phyloP scores from a whole-genome alignment of 345 rosid genomes.

The Lepidium africanum region DNA sequence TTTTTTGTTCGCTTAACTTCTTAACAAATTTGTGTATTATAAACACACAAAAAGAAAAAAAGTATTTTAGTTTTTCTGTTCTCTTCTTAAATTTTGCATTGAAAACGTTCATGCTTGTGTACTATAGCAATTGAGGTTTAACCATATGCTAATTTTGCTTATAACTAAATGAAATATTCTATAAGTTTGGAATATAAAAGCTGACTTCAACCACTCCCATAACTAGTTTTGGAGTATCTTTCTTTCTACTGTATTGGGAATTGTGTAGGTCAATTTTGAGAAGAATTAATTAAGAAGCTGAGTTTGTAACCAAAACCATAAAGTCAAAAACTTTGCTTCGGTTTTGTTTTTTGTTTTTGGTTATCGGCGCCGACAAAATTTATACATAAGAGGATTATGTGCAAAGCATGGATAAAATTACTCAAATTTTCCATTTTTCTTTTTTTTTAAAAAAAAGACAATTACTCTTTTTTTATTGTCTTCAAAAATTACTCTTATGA shows the following conservation, averaged over 20 bases:
- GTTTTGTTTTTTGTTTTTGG: not conserved
- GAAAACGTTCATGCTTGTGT: no score
- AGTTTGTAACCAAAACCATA: not conserved
- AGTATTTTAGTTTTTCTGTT: no score
- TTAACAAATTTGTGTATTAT: no score
- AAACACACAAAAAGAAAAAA: no score
- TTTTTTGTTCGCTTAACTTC: no score
- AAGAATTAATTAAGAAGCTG: not conserved
- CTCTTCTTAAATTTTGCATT: no score
- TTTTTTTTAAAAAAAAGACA: no score
- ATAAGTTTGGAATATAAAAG: not conserved
- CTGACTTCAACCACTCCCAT: not conserved
- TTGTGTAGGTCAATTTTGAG: not conserved
- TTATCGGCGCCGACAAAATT: not conserved
- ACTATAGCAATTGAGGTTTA: not conserved
- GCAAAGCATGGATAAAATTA: not conserved
- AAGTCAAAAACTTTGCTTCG: not conserved
- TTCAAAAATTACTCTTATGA: not conserved
- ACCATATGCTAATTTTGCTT: slow-evolving; percentile 3
- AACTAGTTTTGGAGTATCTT: not conserved
- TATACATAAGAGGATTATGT: not conserved
- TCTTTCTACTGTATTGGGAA: not conserved
- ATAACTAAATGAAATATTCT: not conserved
- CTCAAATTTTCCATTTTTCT: no score
- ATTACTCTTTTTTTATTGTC: no score